Conservation (phyloP, 768 basidiomycete genomes). For the Xanthoconium stramineum region DNA sequence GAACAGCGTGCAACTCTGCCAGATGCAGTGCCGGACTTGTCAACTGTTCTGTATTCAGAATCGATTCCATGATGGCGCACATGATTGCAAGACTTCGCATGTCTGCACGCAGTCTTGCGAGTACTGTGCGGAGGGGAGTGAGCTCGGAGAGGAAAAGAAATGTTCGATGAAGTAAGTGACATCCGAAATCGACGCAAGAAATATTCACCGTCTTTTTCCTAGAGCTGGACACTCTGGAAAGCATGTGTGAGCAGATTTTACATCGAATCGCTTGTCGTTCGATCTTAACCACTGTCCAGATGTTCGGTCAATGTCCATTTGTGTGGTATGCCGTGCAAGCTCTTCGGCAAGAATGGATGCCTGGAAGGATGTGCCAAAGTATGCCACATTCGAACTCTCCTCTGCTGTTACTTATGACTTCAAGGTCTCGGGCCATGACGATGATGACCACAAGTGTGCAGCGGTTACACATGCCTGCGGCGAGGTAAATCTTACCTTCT, state of each 20-base stretch:
- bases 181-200: background rate
- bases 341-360: conserved; percentile 21
- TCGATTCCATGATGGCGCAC: conserved; percentile 43
- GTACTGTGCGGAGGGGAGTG: conserved; percentile 33
- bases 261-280: background rate
- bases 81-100: conserved; percentile 52
- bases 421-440: conserved; percentile 46
- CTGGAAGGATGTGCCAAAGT: conserved; percentile 23
- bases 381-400: background rate
- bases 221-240: conserved; percentile 57
- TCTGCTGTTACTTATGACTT: background rate
- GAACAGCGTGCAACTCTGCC: conserved; percentile 28
- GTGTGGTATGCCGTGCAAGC: conserved; percentile 50
- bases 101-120: conserved; percentile 43
- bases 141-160: conserved; percentile 28
- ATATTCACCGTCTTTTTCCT: background rate
- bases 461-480: conserved; percentile 53
- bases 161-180: conserved; percentile 47
- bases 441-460: conserved; percentile 51
- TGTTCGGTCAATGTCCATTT: conserved; percentile 29
- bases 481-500: conserved; percentile 34
- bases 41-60: conserved; percentile 47
- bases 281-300: conserved; percentile 18
- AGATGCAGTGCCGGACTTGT: conserved; percentile 41
- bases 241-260: conserved; percentile 45